Base-by-base conservation (phyloP, 2,329 filamentous ascomycete genomes). In the Bretziella fagacearum region DNA sequence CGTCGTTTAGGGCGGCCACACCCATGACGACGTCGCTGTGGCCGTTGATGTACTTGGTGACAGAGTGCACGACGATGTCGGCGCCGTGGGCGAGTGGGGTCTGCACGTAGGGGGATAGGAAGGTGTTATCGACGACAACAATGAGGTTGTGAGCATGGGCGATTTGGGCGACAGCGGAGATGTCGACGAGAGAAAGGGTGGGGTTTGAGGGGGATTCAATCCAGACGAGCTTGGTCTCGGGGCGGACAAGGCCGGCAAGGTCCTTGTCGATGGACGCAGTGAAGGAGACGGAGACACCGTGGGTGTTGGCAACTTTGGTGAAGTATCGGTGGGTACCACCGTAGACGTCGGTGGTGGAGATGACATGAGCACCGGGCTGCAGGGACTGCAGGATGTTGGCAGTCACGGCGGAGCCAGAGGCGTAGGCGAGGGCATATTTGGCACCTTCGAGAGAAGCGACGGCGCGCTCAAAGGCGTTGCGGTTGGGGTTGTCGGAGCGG, bases 111-210 rank as follows among this genome's bases (percentile, higher is more conserved):
- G 91, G 91, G 52, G 82, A 89, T 59, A 96, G 71, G 70, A 98
- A 98, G 17, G 91, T 98, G 69, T 98, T 98, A 69, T 98, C 91
- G 35, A 98, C 91, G n/a, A 98, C 91, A 36, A 98, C 91, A 60
- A 84, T 71, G 57, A 96, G 84, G 52, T 87, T 89, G 58, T 84
- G 83, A 56, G 80, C 70, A 63, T 96, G 91, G 15, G 91, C 91
- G 47, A 81, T 73, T 23, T 76, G 77, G 23, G 83, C 81, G 33
- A 98, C 82, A 46, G 84, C 80, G 56, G 83, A 73, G 60, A 98
- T 94, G 64, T 98, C 89, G 54, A 96, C 89, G 41, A 98, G 73
- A 23, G 83, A 78, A 49, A 98, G 71, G 5, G 91, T 98, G 0
- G 91, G 91, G 67, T 98, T 98, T 56, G 83, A 91, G 20, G 91